phyloP scores from a whole-genome alignment of 768 basidiomycete genomes.

The Lactifluus piperatus region DNA sequence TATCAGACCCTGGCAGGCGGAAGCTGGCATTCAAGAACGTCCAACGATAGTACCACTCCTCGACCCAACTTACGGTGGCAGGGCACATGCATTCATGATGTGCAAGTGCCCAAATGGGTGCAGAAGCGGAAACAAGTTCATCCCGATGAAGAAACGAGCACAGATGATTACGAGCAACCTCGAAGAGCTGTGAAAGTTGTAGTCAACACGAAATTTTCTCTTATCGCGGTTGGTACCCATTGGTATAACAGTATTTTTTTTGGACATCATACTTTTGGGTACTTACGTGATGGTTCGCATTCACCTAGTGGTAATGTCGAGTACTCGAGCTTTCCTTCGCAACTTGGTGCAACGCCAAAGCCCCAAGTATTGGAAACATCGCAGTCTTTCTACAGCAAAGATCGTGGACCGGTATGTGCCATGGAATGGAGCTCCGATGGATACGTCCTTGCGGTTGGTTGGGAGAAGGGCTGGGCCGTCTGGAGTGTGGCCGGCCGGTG shows the following conservation, averaged over 20 bases:
- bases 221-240: slow-evolving; percentile 71
- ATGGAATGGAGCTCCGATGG: slow-evolving; percentile 96
- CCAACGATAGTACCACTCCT: slow-evolving; percentile 1
- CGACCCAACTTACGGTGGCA: slow-evolving; percentile 39
- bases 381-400: slow-evolving; percentile 44
- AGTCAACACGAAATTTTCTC: slow-evolving; percentile 72
- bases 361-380: slow-evolving; percentile 58
- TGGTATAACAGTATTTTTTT: slow-evolving; percentile 34
- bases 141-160: slow-evolving; percentile 29
- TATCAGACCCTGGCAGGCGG: neutral
- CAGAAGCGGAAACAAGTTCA: slow-evolving; percentile 63
- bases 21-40: slow-evolving; percentile 2
- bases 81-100: slow-evolving; percentile 73
- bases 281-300: neutral
- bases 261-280: neutral
- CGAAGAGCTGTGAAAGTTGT: slow-evolving; percentile 55
- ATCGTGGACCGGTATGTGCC: slow-evolving; percentile 50
- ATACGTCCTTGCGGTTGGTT: slow-evolving; percentile 88
- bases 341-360: slow-evolving; percentile 45
- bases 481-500: slow-evolving; percentile 87
- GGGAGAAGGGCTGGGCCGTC: slow-evolving; percentile 83
- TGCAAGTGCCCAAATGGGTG: slow-evolving; percentile 67
- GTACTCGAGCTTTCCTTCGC: slow-evolving; percentile 59
- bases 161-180: slow-evolving; percentile 49
- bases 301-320: slow-evolving; percentile 52